These are phyloP conservation scores for Bacterosira constricta DNA, from an alignment of 108 stramenopile genomes.

Conservation along the genomic window DNA sequence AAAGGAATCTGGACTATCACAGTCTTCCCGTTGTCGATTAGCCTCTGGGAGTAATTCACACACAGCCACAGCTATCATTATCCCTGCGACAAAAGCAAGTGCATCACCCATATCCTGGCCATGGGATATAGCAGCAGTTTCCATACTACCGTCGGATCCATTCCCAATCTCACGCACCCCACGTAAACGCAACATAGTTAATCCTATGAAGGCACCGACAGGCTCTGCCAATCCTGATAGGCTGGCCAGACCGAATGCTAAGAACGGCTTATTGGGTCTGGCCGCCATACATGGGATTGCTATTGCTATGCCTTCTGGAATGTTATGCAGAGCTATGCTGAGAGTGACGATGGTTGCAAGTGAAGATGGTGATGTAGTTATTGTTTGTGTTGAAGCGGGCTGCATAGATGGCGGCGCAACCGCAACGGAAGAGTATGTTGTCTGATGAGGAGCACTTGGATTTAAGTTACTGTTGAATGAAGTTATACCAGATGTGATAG, in stretches of 20 bases:
- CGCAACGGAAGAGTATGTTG: no score
- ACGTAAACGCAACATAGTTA: background rate
- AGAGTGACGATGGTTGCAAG: constrained; percentile 16
- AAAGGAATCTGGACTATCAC: constrained; percentile 8
- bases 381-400: background rate
- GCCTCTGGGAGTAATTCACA: constrained; percentile 24
- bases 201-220: constrained; percentile 10
- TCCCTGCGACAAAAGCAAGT: constrained; percentile 30
- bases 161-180: background rate
- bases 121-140: no score
- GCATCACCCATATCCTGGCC: constrained; percentile 6
- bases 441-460: no score
- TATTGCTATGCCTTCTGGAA: constrained; percentile 29
- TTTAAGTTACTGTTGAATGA: no score
- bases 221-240: constrained; percentile 24
- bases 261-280: constrained; percentile 4
- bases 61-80: constrained; percentile 27
- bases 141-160: background rate
- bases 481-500: no score
- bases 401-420: background rate
- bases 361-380: background rate
- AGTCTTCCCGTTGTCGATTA: constrained; percentile 14
- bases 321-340: constrained; percentile 22
- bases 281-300: constrained; percentile 19
- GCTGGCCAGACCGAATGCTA: constrained; percentile 19